A percentile compares a stretch with the other conserved stretches of the same genome.
Conservation (phyloP, 306 rosid species). For the Malus asiatica region DNA sequence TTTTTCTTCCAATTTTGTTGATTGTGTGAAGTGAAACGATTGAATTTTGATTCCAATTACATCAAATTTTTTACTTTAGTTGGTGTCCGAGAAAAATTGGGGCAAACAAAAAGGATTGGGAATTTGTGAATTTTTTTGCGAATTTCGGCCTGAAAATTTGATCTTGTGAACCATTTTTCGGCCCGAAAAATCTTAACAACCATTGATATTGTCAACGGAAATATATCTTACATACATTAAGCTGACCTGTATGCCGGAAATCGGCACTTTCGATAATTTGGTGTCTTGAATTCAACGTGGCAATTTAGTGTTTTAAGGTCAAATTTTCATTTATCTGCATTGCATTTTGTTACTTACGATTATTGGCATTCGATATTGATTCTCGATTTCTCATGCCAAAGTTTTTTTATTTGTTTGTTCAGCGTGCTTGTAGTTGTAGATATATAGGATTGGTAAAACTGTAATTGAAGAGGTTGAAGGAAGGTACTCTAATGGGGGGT, state of each 20-base stretch:
- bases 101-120: background rate
- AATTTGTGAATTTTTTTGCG: background rate
- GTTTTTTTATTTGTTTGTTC: background rate
- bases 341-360: background rate
- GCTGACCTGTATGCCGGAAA: background rate
- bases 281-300: background rate
- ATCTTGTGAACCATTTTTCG: background rate
- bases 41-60: background rate
- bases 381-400: background rate
- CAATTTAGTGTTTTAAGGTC: background rate
- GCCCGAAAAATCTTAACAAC: background rate
- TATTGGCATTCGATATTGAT: background rate
- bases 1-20: background rate
- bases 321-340: background rate
- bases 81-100: background rate
- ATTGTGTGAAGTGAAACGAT: too few species aligned
- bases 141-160: background rate
- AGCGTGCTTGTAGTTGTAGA: background rate
- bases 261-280: background rate
- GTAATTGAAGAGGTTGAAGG: background rate
- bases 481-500: conserved; percentile 46
- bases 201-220: background rate
- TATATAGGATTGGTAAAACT: background rate
- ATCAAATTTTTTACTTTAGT: background rate
- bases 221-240: background rate